Percentiles rank a stretch among this genome's conserved stretches.
These are phyloP conservation scores for Fennellomyces sp. DNA, from an alignment of 371 early-diverging fungal species.

Conservation along the genomic window DNA sequence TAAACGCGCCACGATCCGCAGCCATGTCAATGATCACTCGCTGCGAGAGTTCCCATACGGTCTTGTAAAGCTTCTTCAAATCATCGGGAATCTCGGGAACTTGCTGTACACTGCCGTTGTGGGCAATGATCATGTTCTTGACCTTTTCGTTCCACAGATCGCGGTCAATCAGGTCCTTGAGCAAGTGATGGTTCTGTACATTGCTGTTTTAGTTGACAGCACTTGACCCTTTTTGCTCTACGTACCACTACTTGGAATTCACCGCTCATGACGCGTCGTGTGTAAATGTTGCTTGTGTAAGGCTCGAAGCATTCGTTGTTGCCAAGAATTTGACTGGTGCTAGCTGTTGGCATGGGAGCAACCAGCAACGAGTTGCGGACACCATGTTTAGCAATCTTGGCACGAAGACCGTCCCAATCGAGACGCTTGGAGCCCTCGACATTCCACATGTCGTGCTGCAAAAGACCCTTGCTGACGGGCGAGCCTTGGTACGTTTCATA, in stretches of 20 bases:
- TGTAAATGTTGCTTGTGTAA: conserved; percentile 96
- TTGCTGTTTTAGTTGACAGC: too few relatives aligned
- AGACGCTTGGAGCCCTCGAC: conserved; percentile 77
- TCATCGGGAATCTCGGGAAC: conserved; percentile 83
- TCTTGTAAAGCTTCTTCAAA: conserved; percentile 95
- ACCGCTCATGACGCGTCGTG: conserved; percentile 96
- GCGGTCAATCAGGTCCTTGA: conserved; percentile 92
- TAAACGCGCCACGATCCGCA: conserved; percentile 94
- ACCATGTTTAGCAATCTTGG: conserved; percentile 83
- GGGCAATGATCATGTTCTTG: conserved; percentile 96
- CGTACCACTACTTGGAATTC: conserved; percentile 95
- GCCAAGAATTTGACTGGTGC: conserved; percentile 97
- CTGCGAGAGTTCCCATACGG: conserved; percentile 97
- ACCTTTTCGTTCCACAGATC: conserved; percentile 94
- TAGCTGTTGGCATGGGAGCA: conserved; percentile 99
- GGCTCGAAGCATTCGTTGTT: conserved; percentile 99
- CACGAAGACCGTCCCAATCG: conserved; percentile 92
- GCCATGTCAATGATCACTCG: conserved; percentile 81
- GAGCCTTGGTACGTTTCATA: conserved; percentile 93
- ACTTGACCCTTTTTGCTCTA: too few relatives aligned
- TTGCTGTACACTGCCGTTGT: conserved; percentile 91
- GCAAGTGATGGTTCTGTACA: conserved; percentile 85
- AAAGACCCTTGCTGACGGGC: conserved; percentile 88
- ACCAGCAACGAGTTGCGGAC: conserved; percentile 95
- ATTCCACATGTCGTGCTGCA: conserved; percentile 97